These are phyloP conservation scores for Clitopilus passeckerianus DNA, from an alignment of 768 basidiomycete genomes.

Conservation along the genomic window DNA sequence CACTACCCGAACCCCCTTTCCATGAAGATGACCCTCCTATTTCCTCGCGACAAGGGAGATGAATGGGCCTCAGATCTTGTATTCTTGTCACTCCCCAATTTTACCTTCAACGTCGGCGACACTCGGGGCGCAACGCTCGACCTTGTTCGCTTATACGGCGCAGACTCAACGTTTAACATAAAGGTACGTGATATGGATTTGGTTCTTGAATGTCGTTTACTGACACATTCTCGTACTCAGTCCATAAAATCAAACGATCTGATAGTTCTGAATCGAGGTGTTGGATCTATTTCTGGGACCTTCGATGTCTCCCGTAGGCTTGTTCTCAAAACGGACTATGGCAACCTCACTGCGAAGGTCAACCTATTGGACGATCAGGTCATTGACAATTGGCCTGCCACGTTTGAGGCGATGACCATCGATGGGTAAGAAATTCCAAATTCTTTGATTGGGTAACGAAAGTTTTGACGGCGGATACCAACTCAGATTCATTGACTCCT, in stretches of 20 bases:
- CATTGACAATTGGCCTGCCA: constrained; percentile 11
- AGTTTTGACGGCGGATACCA: neutral
- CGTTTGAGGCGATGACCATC: constrained; percentile 21
- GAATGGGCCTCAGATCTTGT: neutral
- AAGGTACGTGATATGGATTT: neutral
- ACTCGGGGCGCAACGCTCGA: neutral
- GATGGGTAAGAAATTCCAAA: constrained; percentile 33
- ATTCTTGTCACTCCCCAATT: neutral
- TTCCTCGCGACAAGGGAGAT: neutral
- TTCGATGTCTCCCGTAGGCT: constrained; percentile 31
- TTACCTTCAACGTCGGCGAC: neutral
- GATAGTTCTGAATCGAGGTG: constrained; percentile 25
- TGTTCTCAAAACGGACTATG: constrained; percentile 34
- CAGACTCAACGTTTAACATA: neutral
- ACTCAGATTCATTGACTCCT: constrained; percentile 1
- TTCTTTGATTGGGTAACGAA: neutral
- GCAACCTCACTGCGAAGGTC: constrained; percentile 32
- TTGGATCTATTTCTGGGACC: constrained; percentile 40
- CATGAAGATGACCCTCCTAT: neutral
- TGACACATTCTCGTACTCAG: constrained; percentile 10
- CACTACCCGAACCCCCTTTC: neutral
- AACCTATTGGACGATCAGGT: constrained; percentile 26
- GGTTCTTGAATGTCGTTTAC: neutral
- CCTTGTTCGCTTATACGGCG: neutral
- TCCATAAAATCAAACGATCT: constrained; percentile 23